Evolutionary conservation across 2,329 filamentous ascomycete genomes (phyloP), one percentile per base, ranked within the genome.

Genomic region (Ambrosiella beaveri): DNA sequence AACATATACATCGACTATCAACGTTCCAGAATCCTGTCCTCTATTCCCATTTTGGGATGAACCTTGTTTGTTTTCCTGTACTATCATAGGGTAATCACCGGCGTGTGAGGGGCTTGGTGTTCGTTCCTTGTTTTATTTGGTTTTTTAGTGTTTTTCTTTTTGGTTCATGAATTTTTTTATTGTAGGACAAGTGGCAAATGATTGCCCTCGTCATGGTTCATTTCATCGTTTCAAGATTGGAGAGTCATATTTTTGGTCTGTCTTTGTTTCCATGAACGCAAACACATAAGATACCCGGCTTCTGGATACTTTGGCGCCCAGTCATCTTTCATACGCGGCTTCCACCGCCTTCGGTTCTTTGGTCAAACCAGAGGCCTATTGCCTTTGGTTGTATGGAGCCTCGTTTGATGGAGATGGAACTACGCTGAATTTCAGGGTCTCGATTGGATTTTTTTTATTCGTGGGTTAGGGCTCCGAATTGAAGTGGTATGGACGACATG

Each of bases 1-100:
- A 65, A 64, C 65, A 64, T 63, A 12, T 49, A 39, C 40, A 8
- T 38, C 36, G 13, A 39, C 38, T 27, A n/a, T 13, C 27, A 27
- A 41, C 15, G 7, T 47, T 17, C 35, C 40, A 13, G n/a, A n/a
- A n/a, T 8, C 19, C 19, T 15, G n/a, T 17, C 19, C 19, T 47
- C 5, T 47, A 15, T 13, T n/a, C n/a, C 8, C 44, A 8, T 15
- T 49, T 49, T 36, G 52, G 53, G 44, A 40, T 37, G 45, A 44
- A 50, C 52, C 47, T 7, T 15, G 6, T 51, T 51, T 35, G 8
- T 36, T 15, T 51, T 36, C 44, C 19, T 47, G 44, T 47, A 47
- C n/a, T 12, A 47, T 17, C n/a, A 17, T 47, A n/a, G 8, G 19
- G 11, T 7, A 54, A 50, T 51, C 53, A 56, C 57, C 53, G 52